phyloP scores from a whole-genome alignment of 2,329 filamentous ascomycete genomes.

The Penicillium sp. region DNA sequence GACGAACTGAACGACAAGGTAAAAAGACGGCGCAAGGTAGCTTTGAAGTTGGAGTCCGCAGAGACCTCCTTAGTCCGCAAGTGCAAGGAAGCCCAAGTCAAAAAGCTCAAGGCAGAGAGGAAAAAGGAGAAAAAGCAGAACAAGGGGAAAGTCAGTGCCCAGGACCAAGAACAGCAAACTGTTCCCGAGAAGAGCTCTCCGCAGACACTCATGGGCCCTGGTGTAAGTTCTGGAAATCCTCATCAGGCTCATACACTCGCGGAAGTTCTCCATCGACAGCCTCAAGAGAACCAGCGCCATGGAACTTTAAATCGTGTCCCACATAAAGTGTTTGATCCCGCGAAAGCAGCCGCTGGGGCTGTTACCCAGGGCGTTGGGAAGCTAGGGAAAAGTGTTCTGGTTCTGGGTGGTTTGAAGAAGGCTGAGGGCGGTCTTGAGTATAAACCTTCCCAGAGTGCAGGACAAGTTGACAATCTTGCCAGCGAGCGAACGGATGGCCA shows the following conservation, averaged over 20 bases:
- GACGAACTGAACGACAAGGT: constrained; percentile 84
- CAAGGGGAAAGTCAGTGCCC: constrained; percentile 31
- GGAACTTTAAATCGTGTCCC: constrained; percentile 13
- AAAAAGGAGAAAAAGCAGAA: constrained; percentile 60
- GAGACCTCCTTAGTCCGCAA: constrained; percentile 81
- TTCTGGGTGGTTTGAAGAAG: constrained; percentile 48
- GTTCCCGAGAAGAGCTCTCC: constrained; percentile 52
- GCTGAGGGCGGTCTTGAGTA: constrained; percentile 42
- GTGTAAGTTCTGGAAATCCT: constrained; percentile 61
- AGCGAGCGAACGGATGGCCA: constrained; percentile 8
- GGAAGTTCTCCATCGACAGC: constrained; percentile 43
- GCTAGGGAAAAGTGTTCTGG: constrained; percentile 43
- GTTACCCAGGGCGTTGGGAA: constrained; percentile 54
- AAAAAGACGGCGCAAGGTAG: constrained; percentile 71
- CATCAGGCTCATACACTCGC: constrained; percentile 59
- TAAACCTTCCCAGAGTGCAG: constrained; percentile 38
- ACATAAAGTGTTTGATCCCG: constrained; percentile 43
- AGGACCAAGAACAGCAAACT: constrained; percentile 55
- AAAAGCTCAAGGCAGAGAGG: constrained; percentile 65
- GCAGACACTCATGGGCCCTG: constrained; percentile 52
- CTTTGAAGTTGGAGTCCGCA: constrained; percentile 73
- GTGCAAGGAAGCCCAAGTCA: constrained; percentile 77
- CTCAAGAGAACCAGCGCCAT: constrained; percentile 22
- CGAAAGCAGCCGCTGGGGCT: constrained; percentile 56
- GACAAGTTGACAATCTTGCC: constrained; percentile 31